These are phyloP conservation scores for Dalbergia cochinchinensis DNA, from an alignment of 306 rosid species.

Conservation along the genomic window DNA sequence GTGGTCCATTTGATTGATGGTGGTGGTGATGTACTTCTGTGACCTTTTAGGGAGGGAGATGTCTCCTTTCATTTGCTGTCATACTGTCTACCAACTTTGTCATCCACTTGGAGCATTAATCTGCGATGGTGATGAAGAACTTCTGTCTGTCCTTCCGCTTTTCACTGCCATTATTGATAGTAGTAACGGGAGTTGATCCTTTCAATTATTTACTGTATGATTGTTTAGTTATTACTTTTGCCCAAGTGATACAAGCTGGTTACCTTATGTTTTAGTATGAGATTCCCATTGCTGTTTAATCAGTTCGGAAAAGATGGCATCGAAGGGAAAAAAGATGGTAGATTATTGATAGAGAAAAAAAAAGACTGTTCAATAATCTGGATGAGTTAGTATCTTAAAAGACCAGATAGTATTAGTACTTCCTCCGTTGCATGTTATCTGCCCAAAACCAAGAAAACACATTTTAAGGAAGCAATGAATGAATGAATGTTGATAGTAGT, in stretches of 20 bases:
- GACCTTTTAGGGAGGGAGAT: neutral
- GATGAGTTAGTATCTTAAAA: too few relatives aligned
- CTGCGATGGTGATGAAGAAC: neutral
- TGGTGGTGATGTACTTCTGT: neutral
- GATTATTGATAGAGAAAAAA: neutral
- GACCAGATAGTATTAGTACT: too few relatives aligned
- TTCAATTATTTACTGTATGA: neutral
- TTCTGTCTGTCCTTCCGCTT: neutral
- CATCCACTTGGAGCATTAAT: conserved; percentile 5
- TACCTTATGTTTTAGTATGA: neutral
- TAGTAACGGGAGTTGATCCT: neutral
- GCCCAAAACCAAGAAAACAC: too few relatives aligned
- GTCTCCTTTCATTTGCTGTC: conserved; percentile 10
- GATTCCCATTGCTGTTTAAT: conserved; percentile 16
- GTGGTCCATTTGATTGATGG: conserved; percentile 10
- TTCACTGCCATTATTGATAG: conserved; percentile 5
- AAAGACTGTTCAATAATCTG: too few relatives aligned
- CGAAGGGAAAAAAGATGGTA: neutral
- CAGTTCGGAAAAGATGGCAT: neutral
- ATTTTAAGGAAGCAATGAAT: too few relatives aligned
- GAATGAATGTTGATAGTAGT: too few relatives aligned
- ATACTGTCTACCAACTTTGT: neutral
- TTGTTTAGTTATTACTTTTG: neutral
- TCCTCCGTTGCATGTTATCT: too few relatives aligned
- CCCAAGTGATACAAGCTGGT: neutral